Conservation (phyloP, 2,329 filamentous ascomycete species). For the Tolypocladium cylindrosporum region DNA sequence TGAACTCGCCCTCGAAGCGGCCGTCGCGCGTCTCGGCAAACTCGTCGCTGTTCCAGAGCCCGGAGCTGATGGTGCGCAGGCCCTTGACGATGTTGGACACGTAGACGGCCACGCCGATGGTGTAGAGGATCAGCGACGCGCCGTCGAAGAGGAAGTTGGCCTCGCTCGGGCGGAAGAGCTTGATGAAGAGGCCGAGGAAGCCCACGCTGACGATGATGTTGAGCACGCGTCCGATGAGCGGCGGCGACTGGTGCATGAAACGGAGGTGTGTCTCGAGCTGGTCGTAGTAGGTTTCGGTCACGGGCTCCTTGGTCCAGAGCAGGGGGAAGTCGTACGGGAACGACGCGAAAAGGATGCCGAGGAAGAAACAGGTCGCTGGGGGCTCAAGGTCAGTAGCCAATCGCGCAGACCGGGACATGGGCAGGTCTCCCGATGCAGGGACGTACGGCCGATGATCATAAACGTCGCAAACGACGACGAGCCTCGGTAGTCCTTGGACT, state of each 20-base stretch:
- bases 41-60: slow-evolving; percentile 45
- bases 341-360: slow-evolving; percentile 91
- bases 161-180: slow-evolving; percentile 89
- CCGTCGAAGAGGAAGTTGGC: slow-evolving; percentile 93
- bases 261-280: slow-evolving; percentile 83
- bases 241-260: slow-evolving; percentile 84
- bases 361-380: slow-evolving; percentile 86
- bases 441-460: slow-evolving; percentile 89
- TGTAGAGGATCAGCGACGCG: slow-evolving; percentile 69
- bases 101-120: slow-evolving; percentile 86
- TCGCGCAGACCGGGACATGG: not conserved
- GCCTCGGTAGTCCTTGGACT: slow-evolving; percentile 47
- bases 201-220: slow-evolving; percentile 87
- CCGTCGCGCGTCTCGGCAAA: slow-evolving; percentile 26
- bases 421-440: not conserved
- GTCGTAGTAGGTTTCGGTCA: slow-evolving; percentile 62
- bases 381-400: not conserved
- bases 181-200: slow-evolving; percentile 80
- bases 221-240: slow-evolving; percentile 84
- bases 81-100: slow-evolving; percentile 96
- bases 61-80: slow-evolving; percentile 69
- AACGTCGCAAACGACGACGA: slow-evolving; percentile 83
- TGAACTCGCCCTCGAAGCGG: slow-evolving; percentile 47
- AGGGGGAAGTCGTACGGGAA: slow-evolving; percentile 95
- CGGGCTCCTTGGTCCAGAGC: slow-evolving; percentile 62